Evolutionary conservation across 306 rosid species (phyloP).

Genomic region (Lotus japonicus): DNA sequence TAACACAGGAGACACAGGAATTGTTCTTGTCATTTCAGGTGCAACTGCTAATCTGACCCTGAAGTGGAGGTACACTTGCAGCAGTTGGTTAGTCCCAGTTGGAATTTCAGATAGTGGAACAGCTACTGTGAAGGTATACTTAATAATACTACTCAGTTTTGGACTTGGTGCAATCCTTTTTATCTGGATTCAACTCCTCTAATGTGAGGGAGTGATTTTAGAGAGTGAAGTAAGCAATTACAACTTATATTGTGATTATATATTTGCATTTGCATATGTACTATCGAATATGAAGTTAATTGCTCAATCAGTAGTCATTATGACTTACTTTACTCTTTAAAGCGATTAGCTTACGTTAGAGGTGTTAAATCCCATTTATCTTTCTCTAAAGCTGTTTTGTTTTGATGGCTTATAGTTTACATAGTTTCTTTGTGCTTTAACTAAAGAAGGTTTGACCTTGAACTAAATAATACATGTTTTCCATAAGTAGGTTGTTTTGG

Average conservation of each 20-base stretch:
- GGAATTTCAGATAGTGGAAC: conserved; percentile 67
- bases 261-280: too few species aligned
- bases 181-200: too few species aligned
- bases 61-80: conserved; percentile 55
- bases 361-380: not conserved
- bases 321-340: too few species aligned
- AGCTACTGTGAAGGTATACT: conserved; percentile 62
- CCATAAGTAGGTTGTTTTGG: conserved; percentile 11
- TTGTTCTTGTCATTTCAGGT: conserved; percentile 53
- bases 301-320: too few species aligned
- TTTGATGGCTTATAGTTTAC: not conserved
- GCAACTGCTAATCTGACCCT: conserved; percentile 72
- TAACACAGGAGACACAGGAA: conserved; percentile 54
- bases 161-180: too few species aligned
- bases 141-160: not conserved
- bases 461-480: not conserved
- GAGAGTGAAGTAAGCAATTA: too few species aligned
- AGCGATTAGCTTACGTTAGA: too few species aligned
- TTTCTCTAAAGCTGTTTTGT: not conserved
- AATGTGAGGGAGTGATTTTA: too few species aligned
- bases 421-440: not conserved
- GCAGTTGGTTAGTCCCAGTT: conserved; percentile 51
- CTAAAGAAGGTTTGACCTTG: conserved; percentile 4
- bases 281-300: too few species aligned
- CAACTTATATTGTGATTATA: too few species aligned